Base-by-base conservation (phyloP, 1,139 yeast species). In the Tardiomyces digboiensis region DNA sequence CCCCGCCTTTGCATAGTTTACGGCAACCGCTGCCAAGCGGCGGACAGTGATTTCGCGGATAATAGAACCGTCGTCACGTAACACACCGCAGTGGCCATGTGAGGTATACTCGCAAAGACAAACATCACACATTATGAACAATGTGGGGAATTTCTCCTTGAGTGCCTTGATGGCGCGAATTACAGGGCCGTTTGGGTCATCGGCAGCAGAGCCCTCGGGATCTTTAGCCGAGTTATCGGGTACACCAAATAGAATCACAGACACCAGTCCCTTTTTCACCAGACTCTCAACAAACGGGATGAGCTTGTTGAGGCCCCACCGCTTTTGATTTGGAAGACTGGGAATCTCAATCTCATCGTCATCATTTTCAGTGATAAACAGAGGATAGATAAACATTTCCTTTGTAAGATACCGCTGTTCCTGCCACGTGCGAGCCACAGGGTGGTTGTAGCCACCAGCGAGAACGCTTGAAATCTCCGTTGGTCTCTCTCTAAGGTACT, bases 151-250 rank as follows among this genome's bases (percentile, higher is more conserved):
- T 33, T 74, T 68, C 40, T 65, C 54, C 49, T 73, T 74, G 49
- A 91, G 72, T 2, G 75, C 71, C 58, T 79, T 82, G 56, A 85
- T 81, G 22, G 91, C 83, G 49, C 64, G 73, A 53, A 91, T 89
- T 3, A 91, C 97, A 2, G 98, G 98, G 0, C 98, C 97, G 33
- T 85, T 74, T 39, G 97, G 97, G 64, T 89, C 96, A 62, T 91
- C 98, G 1, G 99, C 98, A 39, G 88, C 78, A 2, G 95, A 76
- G 16, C 97, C 99, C 41, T 71, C 71, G 7, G 74, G 71, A 61
- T 91, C 98, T 60, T 91, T 91, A 39, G 70, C 76, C 2, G 83
- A 86, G 6, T 74, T 80, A 44, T 76, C 75, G 2, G 95, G 91
- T 12, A 93, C 97, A 21, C 99, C 99, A 64, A 91, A 91, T 49